Percentiles rank a stretch among this genome's conserved stretches.
Evolutionary conservation across 345 rosid species (phyloP).

Genomic region (Cochlearia excelsa): DNA sequence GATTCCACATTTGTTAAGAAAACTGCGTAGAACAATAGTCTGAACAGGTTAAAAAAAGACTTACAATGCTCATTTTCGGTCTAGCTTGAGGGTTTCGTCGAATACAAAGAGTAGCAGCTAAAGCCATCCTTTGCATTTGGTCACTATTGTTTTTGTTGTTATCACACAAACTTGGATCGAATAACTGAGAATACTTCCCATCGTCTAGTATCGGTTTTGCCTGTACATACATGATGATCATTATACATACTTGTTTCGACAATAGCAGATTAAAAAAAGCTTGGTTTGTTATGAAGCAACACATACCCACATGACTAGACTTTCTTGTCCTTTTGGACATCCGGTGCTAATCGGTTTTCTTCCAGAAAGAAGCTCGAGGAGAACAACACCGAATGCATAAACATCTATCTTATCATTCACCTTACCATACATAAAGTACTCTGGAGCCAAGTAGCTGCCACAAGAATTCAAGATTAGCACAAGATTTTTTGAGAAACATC

Average conservation of each 20-base stretch:
- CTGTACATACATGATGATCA: constrained; percentile 40
- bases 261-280: constrained; percentile 6
- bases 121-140: constrained; percentile 69
- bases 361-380: constrained; percentile 92
- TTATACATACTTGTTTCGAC: constrained; percentile 1
- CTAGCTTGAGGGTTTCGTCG: constrained; percentile 63
- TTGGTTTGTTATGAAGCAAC: constrained; percentile 51
- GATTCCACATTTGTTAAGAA: constrained; percentile 1
- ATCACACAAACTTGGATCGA: constrained; percentile 54
- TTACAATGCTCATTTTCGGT: constrained; percentile 77
- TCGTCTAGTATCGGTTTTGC: constrained; percentile 72
- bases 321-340: constrained; percentile 74
- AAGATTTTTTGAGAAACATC: constrained; percentile 11
- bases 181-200: constrained; percentile 57
- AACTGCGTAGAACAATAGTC: not conserved
- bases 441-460: constrained; percentile 95
- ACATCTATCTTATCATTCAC: constrained; percentile 89
- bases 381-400: constrained; percentile 90
- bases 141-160: constrained; percentile 32
- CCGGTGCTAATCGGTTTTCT: constrained; percentile 71
- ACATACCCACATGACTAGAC: constrained; percentile 96
- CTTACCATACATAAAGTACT: constrained; percentile 90
- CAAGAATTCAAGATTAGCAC: constrained; percentile 16
- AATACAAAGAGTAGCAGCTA: constrained; percentile 83
- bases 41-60: constrained; percentile 3